Conservation (phyloP, 208 protist genomes). For the Giardia duodenalis region DNA sequence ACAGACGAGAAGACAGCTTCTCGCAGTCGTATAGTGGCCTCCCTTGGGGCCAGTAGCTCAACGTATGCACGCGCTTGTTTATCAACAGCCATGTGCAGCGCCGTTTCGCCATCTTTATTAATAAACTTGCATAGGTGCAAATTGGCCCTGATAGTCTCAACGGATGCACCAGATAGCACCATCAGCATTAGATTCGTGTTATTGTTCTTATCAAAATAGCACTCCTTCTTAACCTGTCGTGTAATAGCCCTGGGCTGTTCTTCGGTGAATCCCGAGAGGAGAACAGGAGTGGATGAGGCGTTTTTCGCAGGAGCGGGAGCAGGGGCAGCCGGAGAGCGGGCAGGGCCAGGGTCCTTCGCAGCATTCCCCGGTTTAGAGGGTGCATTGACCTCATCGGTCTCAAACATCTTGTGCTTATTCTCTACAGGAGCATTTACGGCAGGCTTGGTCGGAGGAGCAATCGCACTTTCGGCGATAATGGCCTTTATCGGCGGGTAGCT, state of each 20-base stretch:
- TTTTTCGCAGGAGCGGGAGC: background rate
- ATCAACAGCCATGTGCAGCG: background rate
- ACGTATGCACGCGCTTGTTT: background rate
- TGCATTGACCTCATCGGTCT: background rate
- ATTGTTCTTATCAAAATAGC: background rate
- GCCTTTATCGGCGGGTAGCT: background rate
- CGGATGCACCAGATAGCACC: background rate
- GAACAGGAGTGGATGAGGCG: background rate
- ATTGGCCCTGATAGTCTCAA: background rate
- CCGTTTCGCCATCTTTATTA: background rate
- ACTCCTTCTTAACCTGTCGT: background rate
- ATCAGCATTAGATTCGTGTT: background rate
- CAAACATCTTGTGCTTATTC: background rate
- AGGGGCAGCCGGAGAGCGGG: background rate
- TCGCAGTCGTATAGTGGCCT: background rate
- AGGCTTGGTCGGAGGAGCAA: background rate
- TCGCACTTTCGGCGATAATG: background rate
- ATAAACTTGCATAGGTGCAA: background rate
- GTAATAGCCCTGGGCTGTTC: background rate
- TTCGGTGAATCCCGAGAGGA: background rate
- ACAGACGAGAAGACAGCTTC: background rate
- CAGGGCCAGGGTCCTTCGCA: background rate
- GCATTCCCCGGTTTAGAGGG: background rate
- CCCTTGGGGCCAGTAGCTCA: background rate
- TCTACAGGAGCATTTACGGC: background rate